Evolutionary conservation across 75 land plant species (phyloP).

Genomic region (Pseudotsuga menziesii): DNA sequence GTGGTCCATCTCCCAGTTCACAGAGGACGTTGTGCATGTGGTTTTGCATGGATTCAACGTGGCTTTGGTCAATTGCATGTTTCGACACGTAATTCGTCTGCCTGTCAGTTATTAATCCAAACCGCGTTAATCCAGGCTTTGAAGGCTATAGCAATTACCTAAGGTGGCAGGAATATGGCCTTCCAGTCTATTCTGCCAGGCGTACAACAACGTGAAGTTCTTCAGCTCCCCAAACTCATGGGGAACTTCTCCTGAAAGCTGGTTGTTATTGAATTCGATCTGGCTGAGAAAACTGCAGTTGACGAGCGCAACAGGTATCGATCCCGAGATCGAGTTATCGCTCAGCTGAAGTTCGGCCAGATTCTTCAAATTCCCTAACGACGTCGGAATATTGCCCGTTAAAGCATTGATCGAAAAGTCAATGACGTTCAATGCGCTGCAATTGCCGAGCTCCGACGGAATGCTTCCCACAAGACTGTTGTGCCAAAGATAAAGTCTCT

Average conservation of each 20-base stretch:
- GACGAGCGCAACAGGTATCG: constrained; percentile 48
- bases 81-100: no score
- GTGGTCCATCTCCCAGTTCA: no score
- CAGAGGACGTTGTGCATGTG: no score
- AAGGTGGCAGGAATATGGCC: constrained; percentile 49
- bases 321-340: constrained; percentile 60
- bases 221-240: constrained; percentile 36
- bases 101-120: no score
- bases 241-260: constrained; percentile 60
- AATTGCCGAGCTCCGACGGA: no score
- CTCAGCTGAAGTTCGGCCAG: constrained; percentile 66
- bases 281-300: no score
- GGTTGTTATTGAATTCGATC: constrained; percentile 73
- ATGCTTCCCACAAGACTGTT: no score
- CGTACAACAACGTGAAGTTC: constrained; percentile 37
- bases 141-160: constrained; percentile 37
- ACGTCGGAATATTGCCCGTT: constrained; percentile 46
- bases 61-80: no score
- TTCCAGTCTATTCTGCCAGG: constrained; percentile 55
- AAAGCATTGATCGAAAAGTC: constrained; percentile 66
- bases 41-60: no score
- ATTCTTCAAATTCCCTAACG: constrained; percentile 45
- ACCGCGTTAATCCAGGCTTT: constrained; percentile 63
- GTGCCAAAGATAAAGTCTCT: no score
- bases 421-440: constrained; percentile 32